Evolutionary conservation across 352 stramenopile species (phyloP).

Genomic region (Thraustochytrium striatum): DNA sequence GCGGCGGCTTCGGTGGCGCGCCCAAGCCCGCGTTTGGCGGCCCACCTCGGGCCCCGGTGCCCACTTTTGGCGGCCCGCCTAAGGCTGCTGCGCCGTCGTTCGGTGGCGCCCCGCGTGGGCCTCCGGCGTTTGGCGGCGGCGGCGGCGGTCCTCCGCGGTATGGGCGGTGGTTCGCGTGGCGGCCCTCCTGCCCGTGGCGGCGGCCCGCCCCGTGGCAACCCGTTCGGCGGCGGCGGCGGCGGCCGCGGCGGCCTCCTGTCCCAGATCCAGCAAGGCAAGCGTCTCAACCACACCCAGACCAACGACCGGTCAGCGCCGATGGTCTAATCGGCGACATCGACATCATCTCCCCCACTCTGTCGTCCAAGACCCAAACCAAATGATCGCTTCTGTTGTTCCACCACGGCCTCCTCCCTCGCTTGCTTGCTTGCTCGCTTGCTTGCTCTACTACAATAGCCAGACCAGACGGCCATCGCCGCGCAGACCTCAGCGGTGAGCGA

Average conservation of each 20-base stretch:
- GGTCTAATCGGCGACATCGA: no score
- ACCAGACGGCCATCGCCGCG: no score
- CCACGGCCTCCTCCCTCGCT: no score
- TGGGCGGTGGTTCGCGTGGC: neutral
- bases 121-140: neutral
- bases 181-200: neutral
- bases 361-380: no score
- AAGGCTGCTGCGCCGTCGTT: neutral
- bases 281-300: constrained; percentile 20
- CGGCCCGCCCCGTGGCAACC: neutral
- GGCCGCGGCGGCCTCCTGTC: constrained; percentile 33
- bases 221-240: constrained; percentile 6
- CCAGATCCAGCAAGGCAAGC: constrained; percentile 40
- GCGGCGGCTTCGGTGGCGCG: neutral
- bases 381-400: no score
- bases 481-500: no score
- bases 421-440: no score
- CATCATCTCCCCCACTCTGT: no score
- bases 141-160: neutral
- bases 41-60: neutral
- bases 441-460: no score
- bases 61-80: neutral
- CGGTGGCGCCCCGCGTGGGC: neutral
- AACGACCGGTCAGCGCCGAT: constrained; percentile 33
- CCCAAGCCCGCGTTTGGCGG: neutral